Evolutionary conservation across 768 basidiomycete genomes (phyloP), one percentile per base, ranked within the genome.

Genomic region (Leucosporidium yakuticum): DNA sequence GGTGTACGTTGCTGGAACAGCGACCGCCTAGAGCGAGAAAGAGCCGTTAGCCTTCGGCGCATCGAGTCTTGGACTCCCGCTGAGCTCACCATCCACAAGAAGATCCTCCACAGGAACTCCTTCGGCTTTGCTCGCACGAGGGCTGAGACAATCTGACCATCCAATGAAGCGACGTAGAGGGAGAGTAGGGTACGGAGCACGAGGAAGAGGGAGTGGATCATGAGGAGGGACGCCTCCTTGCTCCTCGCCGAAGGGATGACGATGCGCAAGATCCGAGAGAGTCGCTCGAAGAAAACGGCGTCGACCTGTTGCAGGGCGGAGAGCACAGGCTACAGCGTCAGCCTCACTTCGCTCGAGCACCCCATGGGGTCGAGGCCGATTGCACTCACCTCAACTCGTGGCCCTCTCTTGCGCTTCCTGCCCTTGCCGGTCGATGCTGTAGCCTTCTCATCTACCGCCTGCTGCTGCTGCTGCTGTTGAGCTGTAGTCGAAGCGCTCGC

Each of bases 121-220:
- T 82, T 73, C 4, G 90, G 86, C 74, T 88, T 86, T 11, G 89
- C 91, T 64, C 92, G 87, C 39, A 99, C 95, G 15, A 99, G 84
- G 57, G 90, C 91, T 5, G 94, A 91, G 7, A 98, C 95, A 73
- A 98, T 97, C 77, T 91, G 53, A 78, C 95, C 95, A 76, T 98
- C 95, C 58, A 98, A 83, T 27, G 89, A 85, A 9, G 95, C 95
- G 58, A 99, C 92, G 76, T 96, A 97, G 23, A 99, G 81, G 21
- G 91, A 94, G 56, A 98, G 87, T 2, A 90, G 87, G 5, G 95
- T 98, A 73, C 95, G 82, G 71, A 90, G 88, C 20, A 98, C 83
- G 63, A 99, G 84, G 65, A 99, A 83, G 75, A 87, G 86, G 20
- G 92, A 90, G 79, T 98, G 94, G 83, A 91, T 88, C 55, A 86